A percentile compares a stretch with the other conserved stretches of the same genome.
Conservation (phyloP, 148 eudicot genomes). For the Persicaria tinctoria region DNA sequence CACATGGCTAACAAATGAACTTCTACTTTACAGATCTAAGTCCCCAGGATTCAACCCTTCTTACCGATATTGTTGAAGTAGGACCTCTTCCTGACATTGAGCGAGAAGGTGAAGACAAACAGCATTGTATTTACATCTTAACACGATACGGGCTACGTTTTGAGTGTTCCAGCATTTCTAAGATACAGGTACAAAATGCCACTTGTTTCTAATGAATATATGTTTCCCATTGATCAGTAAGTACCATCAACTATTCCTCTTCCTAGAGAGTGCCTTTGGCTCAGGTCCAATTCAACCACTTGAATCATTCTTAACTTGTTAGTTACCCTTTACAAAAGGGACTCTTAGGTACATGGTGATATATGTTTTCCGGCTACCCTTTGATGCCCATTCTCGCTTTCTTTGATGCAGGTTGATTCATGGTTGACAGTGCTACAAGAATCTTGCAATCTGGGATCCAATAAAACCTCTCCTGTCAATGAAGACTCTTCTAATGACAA, state of each 20-base stretch:
- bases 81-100: conserved; percentile 57
- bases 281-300: background rate
- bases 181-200: conserved; percentile 47
- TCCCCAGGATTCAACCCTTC: conserved; percentile 81
- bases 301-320: background rate
- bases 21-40: conserved; percentile 61
- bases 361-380: background rate
- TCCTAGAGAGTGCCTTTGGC: no score
- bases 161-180: conserved; percentile 71
- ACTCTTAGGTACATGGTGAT: no score
- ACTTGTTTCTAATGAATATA: background rate
- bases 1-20: background rate
- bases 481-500: conserved; percentile 11
- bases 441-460: conserved; percentile 39
- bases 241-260: no score
- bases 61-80: conserved; percentile 70
- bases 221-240: background rate
- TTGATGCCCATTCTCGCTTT: background rate
- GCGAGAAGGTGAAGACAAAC: conserved; percentile 64
- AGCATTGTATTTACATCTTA: conserved; percentile 64
- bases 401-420: conserved; percentile 38
- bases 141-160: conserved; percentile 69
- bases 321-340: no score
- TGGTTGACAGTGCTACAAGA: conserved; percentile 61
- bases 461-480: conserved; percentile 19